Conservation (phyloP, 1,284 basidiomycete species). For the Malassezia caprae region DNA sequence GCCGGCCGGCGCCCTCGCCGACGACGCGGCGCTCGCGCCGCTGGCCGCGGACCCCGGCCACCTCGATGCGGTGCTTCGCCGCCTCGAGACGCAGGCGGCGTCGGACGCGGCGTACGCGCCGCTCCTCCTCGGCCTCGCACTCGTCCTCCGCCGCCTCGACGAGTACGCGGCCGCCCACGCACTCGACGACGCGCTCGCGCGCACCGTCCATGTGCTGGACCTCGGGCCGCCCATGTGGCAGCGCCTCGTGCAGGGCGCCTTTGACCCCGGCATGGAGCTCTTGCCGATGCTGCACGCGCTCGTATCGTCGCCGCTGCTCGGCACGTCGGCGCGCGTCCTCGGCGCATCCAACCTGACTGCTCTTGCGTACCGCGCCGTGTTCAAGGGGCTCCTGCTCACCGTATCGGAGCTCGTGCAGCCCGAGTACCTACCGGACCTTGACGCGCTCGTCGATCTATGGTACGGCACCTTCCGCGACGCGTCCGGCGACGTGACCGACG, state of each 20-base stretch:
- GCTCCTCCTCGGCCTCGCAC: slow-evolving; percentile 67
- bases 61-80: slow-evolving; percentile 52
- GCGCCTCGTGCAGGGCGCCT: slow-evolving; percentile 46
- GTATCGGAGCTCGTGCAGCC: slow-evolving; percentile 64
- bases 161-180: slow-evolving; percentile 14
- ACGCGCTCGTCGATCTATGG: slow-evolving; percentile 65
- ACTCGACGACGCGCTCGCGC: slow-evolving; percentile 10
- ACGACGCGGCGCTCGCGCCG: slow-evolving; percentile 6
- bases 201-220: slow-evolving; percentile 26
- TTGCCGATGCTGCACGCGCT: slow-evolving; percentile 38
- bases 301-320: slow-evolving; percentile 42
- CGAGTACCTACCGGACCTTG: slow-evolving; percentile 55
- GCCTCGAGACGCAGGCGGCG: slow-evolving; percentile 53
- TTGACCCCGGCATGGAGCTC: slow-evolving; percentile 38
- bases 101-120: slow-evolving; percentile 58
- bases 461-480: slow-evolving; percentile 45
- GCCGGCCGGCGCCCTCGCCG: slow-evolving; percentile 16
- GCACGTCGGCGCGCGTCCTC: slow-evolving; percentile 10
- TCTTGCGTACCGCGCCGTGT: slow-evolving; percentile 66
- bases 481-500: slow-evolving; percentile 49
- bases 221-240: slow-evolving; percentile 44
- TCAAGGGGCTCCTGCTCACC: slow-evolving; percentile 62
- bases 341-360: slow-evolving; percentile 56
- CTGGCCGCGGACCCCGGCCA: slow-evolving; percentile 17
- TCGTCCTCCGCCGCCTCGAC: slow-evolving; percentile 54